phyloP scores from a whole-genome alignment of 2,329 filamentous ascomycete species.

The Aspergillus nomiae region DNA sequence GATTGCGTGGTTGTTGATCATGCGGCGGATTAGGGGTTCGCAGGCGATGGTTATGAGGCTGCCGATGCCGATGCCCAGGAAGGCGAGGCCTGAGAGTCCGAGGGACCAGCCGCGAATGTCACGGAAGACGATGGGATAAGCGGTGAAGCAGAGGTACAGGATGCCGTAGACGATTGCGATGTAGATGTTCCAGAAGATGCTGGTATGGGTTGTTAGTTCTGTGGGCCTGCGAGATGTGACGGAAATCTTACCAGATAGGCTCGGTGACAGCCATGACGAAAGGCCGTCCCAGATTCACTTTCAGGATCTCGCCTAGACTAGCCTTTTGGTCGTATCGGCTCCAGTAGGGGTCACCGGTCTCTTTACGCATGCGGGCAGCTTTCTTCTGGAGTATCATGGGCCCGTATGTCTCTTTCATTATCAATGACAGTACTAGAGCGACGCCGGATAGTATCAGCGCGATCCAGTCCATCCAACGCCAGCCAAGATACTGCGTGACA shows the following conservation, averaged over 20 bases:
- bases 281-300: slow-evolving; percentile 74
- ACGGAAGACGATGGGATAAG: slow-evolving; percentile 82
- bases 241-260: slow-evolving; percentile 69
- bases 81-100: slow-evolving; percentile 74
- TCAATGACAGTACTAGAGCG: slow-evolving; percentile 60
- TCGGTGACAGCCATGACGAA: slow-evolving; percentile 77
- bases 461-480: slow-evolving; percentile 87
- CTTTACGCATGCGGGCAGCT: slow-evolving; percentile 64
- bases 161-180: slow-evolving; percentile 81
- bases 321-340: slow-evolving; percentile 75
- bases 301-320: slow-evolving; percentile 67
- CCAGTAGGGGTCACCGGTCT: slow-evolving; percentile 75
- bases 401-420: slow-evolving; percentile 74
- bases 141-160: slow-evolving; percentile 86
- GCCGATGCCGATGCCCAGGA: slow-evolving; percentile 69
- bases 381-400: slow-evolving; percentile 70
- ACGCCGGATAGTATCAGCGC: slow-evolving; percentile 70
- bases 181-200: slow-evolving; percentile 73
- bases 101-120: slow-evolving; percentile 75
- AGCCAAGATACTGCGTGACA: slow-evolving; percentile 68
- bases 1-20: slow-evolving; percentile 75
- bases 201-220: slow-evolving; percentile 32
- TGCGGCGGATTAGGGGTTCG: slow-evolving; percentile 70
- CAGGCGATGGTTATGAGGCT: slow-evolving; percentile 53
- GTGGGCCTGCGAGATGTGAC: neutral